These are phyloP conservation scores for Chrysopogon serrulatus DNA, from an alignment of 176 grass and related monocot genomes.

Conservation along the genomic window DNA sequence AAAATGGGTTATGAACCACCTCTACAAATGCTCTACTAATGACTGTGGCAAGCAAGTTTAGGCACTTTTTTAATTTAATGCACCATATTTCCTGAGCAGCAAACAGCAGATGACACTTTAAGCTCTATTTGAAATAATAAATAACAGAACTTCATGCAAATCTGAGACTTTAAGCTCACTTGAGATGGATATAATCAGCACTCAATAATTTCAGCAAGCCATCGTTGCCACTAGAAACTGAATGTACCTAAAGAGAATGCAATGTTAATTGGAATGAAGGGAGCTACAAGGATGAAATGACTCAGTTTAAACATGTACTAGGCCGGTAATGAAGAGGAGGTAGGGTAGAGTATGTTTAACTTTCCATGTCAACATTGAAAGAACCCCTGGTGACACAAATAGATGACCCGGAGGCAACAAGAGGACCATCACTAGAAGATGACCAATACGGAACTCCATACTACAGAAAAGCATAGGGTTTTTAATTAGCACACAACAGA, in stretches of 20 bases:
- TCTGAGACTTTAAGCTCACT: slow-evolving; percentile 84
- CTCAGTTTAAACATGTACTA: slow-evolving; percentile 11
- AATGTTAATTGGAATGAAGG: slow-evolving; percentile 14
- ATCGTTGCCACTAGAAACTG: slow-evolving; percentile 95
- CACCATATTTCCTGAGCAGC: slow-evolving; percentile 81
- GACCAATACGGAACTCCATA: slow-evolving; percentile 95
- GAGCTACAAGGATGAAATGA: slow-evolving; percentile 52
- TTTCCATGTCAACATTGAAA: slow-evolving; percentile 99
- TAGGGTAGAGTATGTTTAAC: slow-evolving; percentile 26
- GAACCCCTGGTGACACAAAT: slow-evolving; percentile 98
- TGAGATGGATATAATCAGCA: slow-evolving; percentile 86
- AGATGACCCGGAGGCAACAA: slow-evolving; percentile 90
- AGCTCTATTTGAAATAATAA: slow-evolving; percentile 14
- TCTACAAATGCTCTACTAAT: no score
- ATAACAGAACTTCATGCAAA: slow-evolving; percentile 8
- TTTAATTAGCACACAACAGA: slow-evolving; percentile 9
- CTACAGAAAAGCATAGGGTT: slow-evolving; percentile 46
- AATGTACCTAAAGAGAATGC: slow-evolving; percentile 63
- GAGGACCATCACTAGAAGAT: slow-evolving; percentile 83
- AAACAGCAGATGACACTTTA: slow-evolving; percentile 22
- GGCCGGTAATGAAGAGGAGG: slow-evolving; percentile 5
- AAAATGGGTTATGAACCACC: no score
- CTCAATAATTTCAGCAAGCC: slow-evolving; percentile 95
- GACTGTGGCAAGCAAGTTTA: slow-evolving; percentile 98
- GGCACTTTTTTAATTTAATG: slow-evolving; percentile 93